phyloP scores from a whole-genome alignment of 2,329 filamentous ascomycete species.

The Penicillium fuscoglaucum region DNA sequence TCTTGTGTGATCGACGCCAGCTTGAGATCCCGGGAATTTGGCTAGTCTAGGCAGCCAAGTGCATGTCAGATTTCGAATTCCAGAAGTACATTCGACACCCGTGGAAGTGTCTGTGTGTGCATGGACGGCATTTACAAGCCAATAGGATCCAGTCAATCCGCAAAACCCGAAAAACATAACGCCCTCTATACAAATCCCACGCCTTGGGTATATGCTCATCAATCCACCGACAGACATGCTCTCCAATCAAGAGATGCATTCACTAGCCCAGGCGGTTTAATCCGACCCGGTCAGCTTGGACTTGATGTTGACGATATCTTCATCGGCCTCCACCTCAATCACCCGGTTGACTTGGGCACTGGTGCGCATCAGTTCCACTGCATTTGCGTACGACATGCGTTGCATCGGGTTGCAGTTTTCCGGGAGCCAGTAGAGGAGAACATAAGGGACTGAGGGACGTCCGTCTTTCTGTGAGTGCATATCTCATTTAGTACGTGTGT shows the following conservation, averaged over 20 bases:
- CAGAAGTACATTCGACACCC: slow-evolving; percentile 2
- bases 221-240: background rate
- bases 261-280: slow-evolving; percentile 11
- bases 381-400: slow-evolving; percentile 92
- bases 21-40: background rate
- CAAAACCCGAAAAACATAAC: background rate
- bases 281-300: slow-evolving; percentile 53
- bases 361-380: slow-evolving; percentile 93
- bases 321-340: slow-evolving; percentile 76
- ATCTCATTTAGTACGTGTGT: background rate
- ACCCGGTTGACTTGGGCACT: slow-evolving; percentile 87
- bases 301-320: slow-evolving; percentile 82
- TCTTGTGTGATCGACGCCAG: slow-evolving; percentile 2
- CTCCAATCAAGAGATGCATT: background rate
- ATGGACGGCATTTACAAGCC: slow-evolving; percentile 1
- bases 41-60: background rate
- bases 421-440: slow-evolving; percentile 91
- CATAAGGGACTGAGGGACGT: slow-evolving; percentile 84
- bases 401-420: slow-evolving; percentile 83
- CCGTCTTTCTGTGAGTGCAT: slow-evolving; percentile 65
- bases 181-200: slow-evolving; percentile 6
- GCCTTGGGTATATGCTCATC: slow-evolving; percentile 4
- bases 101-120: background rate
- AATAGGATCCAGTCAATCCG: slow-evolving; percentile 5
- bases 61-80: background rate